Percentiles rank a stretch among this genome's conserved stretches.
phyloP scores from a whole-genome alignment of 805 yeast species.

The Candida khao-thaluensis region DNA sequence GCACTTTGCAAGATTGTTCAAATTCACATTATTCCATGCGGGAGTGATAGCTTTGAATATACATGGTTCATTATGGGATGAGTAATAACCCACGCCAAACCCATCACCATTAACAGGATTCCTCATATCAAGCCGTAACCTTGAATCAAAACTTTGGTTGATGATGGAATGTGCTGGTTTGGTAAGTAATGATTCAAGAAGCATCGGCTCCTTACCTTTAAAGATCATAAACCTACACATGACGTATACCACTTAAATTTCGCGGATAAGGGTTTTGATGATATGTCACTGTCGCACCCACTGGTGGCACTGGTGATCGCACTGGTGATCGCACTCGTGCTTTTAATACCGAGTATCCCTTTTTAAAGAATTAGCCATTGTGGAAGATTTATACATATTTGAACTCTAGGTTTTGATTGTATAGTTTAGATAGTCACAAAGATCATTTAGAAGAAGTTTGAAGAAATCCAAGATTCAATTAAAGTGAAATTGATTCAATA shows the following conservation, averaged over 20 bases:
- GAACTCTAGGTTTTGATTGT: no score
- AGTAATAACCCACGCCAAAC: slow-evolving; percentile 93
- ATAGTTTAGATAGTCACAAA: no score
- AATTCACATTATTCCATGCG: slow-evolving; percentile 94
- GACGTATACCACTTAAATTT: no score
- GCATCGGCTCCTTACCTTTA: slow-evolving; percentile 86
- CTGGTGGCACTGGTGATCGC: no score
- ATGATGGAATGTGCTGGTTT: slow-evolving; percentile 97
- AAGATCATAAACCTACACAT: slow-evolving; percentile 95
- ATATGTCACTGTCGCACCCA: no score
- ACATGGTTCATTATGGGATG: slow-evolving; percentile 68
- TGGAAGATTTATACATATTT: no score
- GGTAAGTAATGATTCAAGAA: slow-evolving; percentile 81
- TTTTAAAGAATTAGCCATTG: background rate
- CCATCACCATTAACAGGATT: slow-evolving; percentile 98
- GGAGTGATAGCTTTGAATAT: slow-evolving; percentile 95
- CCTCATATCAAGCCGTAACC: slow-evolving; percentile 81
- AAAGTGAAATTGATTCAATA: no score
- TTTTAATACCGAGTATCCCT: slow-evolving; percentile 4
- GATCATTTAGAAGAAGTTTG: no score
- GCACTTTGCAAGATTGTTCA: slow-evolving; percentile 82
- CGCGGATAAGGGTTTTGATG: no score
- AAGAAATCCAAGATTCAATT: no score
- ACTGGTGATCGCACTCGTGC: background rate
- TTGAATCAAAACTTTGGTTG: slow-evolving; percentile 89